Evolutionary conservation across 2,329 filamentous ascomycete species (phyloP).

Genomic region (Paraphaeosphaeria minitans): DNA sequence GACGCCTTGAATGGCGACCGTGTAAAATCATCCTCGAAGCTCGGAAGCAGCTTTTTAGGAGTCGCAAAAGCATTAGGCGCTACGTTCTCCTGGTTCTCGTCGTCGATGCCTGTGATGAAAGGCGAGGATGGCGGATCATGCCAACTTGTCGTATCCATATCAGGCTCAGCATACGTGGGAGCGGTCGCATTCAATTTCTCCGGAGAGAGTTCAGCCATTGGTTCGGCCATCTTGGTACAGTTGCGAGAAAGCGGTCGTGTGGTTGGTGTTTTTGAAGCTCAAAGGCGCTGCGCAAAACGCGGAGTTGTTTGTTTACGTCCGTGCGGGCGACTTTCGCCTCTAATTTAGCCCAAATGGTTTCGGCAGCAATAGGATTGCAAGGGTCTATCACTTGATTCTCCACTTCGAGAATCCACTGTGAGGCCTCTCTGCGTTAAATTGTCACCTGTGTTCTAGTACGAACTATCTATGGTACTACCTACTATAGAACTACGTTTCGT

Average conservation of each 20-base stretch:
- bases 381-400: too few species aligned
- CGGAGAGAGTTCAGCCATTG: slow-evolving; percentile 38
- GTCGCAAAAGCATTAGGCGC: slow-evolving; percentile 30
- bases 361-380: background rate
- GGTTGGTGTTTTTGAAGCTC: slow-evolving; percentile 18
- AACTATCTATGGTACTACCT: too few species aligned
- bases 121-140: slow-evolving; percentile 55
- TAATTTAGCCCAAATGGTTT: slow-evolving; percentile 16
- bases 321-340: slow-evolving; percentile 14
- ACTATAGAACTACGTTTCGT: too few species aligned
- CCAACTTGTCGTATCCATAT: slow-evolving; percentile 43
- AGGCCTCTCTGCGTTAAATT: too few species aligned
- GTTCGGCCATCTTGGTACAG: slow-evolving; percentile 33
- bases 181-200: slow-evolving; percentile 35
- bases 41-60: slow-evolving; percentile 29
- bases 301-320: slow-evolving; percentile 20
- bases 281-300: slow-evolving; percentile 9
- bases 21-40: slow-evolving; percentile 30
- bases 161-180: slow-evolving; percentile 29
- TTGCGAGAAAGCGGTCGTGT: slow-evolving; percentile 20
- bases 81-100: slow-evolving; percentile 47
- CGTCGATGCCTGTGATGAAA: slow-evolving; percentile 53
- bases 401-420: too few species aligned
- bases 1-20: slow-evolving; percentile 42
- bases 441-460: too few species aligned